Percentiles rank a stretch among this genome's conserved stretches.
Evolutionary conservation across 1,284 basidiomycete genomes (phyloP).

Genomic region (Rhizoctonia solani): DNA sequence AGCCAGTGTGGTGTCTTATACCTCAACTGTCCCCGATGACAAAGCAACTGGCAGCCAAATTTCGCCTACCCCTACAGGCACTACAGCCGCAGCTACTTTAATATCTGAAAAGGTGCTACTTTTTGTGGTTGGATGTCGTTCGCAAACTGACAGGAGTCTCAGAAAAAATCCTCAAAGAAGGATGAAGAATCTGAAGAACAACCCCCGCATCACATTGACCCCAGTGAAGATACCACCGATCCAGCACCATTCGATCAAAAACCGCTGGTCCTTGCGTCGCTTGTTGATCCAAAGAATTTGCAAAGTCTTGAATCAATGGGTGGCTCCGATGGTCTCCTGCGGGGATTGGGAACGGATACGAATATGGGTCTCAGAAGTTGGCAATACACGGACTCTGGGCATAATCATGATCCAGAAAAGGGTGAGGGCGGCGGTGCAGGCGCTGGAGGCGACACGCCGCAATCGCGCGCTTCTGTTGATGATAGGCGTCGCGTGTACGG

Average conservation of each 20-base stretch:
- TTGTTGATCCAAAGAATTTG: constrained; percentile 88
- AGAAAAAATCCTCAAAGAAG: constrained; percentile 46
- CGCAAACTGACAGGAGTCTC: constrained; percentile 8
- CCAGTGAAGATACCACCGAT: constrained; percentile 63
- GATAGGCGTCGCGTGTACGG: constrained; percentile 81
- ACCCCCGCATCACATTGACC: constrained; percentile 44
- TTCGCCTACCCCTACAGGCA: constrained; percentile 41
- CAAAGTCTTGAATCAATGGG: constrained; percentile 72
- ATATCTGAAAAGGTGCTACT: background rate
- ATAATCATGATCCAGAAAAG: constrained; percentile 34
- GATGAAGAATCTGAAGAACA: constrained; percentile 34
- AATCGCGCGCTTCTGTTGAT: constrained; percentile 60
- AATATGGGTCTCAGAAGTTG: constrained; percentile 54
- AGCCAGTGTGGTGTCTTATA: constrained; percentile 48
- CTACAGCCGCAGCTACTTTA: constrained; percentile 39
- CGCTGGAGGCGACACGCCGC: constrained; percentile 47
- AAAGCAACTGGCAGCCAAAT: constrained; percentile 14
- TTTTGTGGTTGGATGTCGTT: background rate
- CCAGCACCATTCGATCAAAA: constrained; percentile 71
- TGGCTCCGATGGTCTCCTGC: constrained; percentile 69
- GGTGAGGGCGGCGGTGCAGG: constrained; percentile 34
- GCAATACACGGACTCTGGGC: constrained; percentile 33
- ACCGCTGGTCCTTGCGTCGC: constrained; percentile 77
- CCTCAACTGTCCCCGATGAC: constrained; percentile 50
- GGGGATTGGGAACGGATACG: constrained; percentile 73